Evolutionary conservation across 2,329 filamentous ascomycete species (phyloP), one percentile per base, ranked within the genome.

Genomic region (Arthrobotrys sphaeroides): DNA sequence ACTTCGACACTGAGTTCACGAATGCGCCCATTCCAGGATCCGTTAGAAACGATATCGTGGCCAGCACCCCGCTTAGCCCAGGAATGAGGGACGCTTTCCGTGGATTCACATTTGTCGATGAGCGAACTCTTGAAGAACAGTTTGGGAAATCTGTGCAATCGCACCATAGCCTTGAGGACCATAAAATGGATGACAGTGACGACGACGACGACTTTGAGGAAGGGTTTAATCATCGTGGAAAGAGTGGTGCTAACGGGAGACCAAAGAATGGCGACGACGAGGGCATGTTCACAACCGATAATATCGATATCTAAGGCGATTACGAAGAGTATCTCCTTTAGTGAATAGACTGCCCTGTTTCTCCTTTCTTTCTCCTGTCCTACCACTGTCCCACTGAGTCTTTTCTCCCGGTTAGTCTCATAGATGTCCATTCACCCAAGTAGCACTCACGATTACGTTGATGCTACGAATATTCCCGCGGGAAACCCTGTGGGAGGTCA

Each of bases 1-100:
- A 99, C 84, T 99, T 99, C 81, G 95, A 99, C 80, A 95, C 95
- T 0, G 95, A 98, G 82, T 99, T 99, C 82, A 99, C 95, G 61
- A 97, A 95, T 78, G 95, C 95, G 4, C 85, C 98, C 69, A 92
- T 94, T 80, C 91, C 90, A 74, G 89, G 91, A 0, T 97, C 94
- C 0, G 86, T 98, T 72, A 90, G 90, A 69, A 94, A 94, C 38
- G 84, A 87, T 51, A 92, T 95, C 81, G 90, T 92, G 4, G 92
- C 93, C 5, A 96, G 92, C 12, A 99, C 95, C 0, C 95, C 95
- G 0, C 85, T 99, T 22, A 97, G 93, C 12, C 95, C 95, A 0
- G 96, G 93, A 1, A 94, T 97, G 84, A 95, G 99, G 83, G 95
- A 94, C 77, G 97, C 98, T 81, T 99, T 99, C 85, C 92, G 95